Base-by-base conservation (phyloP, 164 flowering plant genomes). In the Umbilicus rupestris region DNA sequence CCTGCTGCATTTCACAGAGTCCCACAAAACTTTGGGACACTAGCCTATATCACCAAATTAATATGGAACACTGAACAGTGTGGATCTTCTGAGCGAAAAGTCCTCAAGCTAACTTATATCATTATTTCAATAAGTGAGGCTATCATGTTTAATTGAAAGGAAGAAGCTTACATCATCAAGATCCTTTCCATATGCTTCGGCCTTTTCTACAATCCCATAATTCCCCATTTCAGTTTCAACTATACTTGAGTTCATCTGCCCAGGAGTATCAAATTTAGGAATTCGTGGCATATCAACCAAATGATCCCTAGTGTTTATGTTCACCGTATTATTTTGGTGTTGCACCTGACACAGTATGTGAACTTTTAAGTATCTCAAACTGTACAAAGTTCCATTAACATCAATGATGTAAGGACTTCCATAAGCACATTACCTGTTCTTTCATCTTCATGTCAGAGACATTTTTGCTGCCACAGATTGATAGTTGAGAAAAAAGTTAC, bases 111-210 rank as follows among this genome's bases (percentile, higher is more conserved):
- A 26, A 3, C 29, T 35, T 16, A 26, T 19, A 26, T 7, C 19
- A 28, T 52, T 52, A 52, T 52, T 22, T 12, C 20, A 26, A 16
- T 26, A 15, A 74, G 22, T 7, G 50, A 41, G 58, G 20, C 22
- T 3, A 50, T 39, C 67, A 42, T 66, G 65, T 39, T 76, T 28
- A 55, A 55, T 55, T 26, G 60, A 55, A 28, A 33, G 28, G 4
- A 55, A 55, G 26, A 55, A 28, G 29, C 97, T 83, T 79, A 87
- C 98, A 77, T 85, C 78, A 26, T 91, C 97, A 69, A 94, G 93
- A 68, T 89, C 88, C 73, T 88, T 89, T 44, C 79, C 57, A 75
- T 79, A 88, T 45, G 95, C 88, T 75, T 88, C 92, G 69, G 96
- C 97, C 76, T 81, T 88, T 65, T 85, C 82, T 64, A 91, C 77